phyloP scores from a whole-genome alignment of 2,329 filamentous ascomycete genomes.

The Paecilomyces sp. region DNA sequence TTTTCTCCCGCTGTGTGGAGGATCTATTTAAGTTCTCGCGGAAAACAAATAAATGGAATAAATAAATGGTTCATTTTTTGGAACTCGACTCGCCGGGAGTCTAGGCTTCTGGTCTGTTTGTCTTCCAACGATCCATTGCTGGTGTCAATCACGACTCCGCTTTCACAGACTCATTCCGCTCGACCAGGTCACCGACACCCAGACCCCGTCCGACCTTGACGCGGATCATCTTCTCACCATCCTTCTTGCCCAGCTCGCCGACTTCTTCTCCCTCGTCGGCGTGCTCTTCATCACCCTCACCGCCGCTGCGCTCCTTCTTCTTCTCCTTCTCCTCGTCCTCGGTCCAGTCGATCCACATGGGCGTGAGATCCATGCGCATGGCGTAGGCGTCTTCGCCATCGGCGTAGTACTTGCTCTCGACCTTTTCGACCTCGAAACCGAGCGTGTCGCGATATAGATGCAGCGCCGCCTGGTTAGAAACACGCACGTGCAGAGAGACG shows the following conservation, averaged over 20 bases:
- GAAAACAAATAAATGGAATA: neutral
- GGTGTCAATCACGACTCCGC: neutral
- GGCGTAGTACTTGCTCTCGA: conserved; percentile 58
- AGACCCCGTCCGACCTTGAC: conserved; percentile 75
- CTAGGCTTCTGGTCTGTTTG: neutral
- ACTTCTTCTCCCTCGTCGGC: conserved; percentile 64
- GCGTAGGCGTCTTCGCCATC: conserved; percentile 94
- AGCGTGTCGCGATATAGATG: conserved; percentile 90
- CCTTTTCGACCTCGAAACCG: conserved; percentile 76
- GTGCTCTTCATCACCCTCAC: conserved; percentile 6
- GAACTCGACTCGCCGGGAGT: neutral
- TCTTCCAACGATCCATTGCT: neutral
- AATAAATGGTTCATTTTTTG: neutral
- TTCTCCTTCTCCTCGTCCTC: conserved; percentile 38
- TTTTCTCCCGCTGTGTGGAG: neutral
- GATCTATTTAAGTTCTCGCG: neutral
- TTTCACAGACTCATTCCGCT: conserved; percentile 36
- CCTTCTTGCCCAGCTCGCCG: conserved; percentile 54
- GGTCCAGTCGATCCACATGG: conserved; percentile 40
- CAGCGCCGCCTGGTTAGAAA: conserved; percentile 85
- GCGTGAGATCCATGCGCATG: conserved; percentile 78
- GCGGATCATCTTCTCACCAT: conserved; percentile 61
- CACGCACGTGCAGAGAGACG: conserved; percentile 90
- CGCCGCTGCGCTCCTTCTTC: conserved; percentile 7
- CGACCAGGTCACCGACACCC: conserved; percentile 61